Base-by-base conservation (phyloP, 2,329 filamentous ascomycete genomes). In the Penicillium psychrosexuale region DNA sequence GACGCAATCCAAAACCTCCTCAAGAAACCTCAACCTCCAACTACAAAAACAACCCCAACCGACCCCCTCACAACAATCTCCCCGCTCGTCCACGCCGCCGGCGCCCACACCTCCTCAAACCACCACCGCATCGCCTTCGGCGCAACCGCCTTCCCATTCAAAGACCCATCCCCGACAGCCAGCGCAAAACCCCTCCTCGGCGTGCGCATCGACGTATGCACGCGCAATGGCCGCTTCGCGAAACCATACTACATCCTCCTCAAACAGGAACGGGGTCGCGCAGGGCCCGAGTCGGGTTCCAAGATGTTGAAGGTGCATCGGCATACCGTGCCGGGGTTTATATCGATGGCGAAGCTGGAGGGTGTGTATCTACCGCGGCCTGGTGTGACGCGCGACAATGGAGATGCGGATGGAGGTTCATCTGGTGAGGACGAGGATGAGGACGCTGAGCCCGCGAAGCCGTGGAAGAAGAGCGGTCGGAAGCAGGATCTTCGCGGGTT, bases 301-400 rank as follows among this genome's bases (percentile, higher is more conserved):
- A 62, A 63, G 34, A 52, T 62, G 13, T 50, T 76, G 5, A 60
- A 63, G 2, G 69, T 79, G 6, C 68, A 78, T 55, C 66, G 71
- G 13, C 77, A 78, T 61, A 78, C 77, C 0, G 71, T 78, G n/a
- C 77, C 77, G 5, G 65, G 70, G 0, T 76, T 78, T 50, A 76
- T 79, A 17, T 68, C 75, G 0, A 53, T 78, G 9, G 56, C 69
- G 9, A 69, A 68, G 33, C 61, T 78, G 9, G 74, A 74, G 59
- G 56, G 65, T 15, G 58, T 61, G 13, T 77, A 74, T 59, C 67
- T 78, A 2, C 61, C 68, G 6, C 63, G 2, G 12, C 30, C 13
- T 19, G 39, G 24, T 5, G 12, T 7, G 11, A 8, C 11, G 11
- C n/a, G 24, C n/a, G 7, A 6, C 4, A 37, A 51, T 13, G 49